Percentiles rank a stretch among this genome's conserved stretches.
These are phyloP conservation scores for Tulasnella sp. DNA, from an alignment of 768 basidiomycete genomes.

Conservation along the genomic window DNA sequence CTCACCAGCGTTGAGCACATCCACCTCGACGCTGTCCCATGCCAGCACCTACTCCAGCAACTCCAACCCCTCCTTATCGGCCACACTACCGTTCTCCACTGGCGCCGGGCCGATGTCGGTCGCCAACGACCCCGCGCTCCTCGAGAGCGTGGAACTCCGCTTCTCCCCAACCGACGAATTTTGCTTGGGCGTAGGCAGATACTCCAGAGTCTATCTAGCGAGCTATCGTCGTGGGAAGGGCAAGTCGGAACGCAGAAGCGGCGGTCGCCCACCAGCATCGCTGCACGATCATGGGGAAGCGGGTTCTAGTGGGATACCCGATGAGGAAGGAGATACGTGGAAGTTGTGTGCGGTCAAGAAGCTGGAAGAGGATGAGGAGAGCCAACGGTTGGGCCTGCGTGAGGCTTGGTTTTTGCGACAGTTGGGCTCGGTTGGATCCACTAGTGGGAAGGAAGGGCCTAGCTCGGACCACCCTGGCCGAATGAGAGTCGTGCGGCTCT, in stretches of 20 bases:
- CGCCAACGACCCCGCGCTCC: not conserved
- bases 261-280: not conserved
- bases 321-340: slow-evolving; percentile 33
- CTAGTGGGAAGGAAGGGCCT: slow-evolving; percentile 10
- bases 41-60: slow-evolving; percentile 22
- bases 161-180: slow-evolving; percentile 15
- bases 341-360: slow-evolving; percentile 43
- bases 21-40: slow-evolving; percentile 25
- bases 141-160: slow-evolving; percentile 20
- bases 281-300: slow-evolving; percentile 11
- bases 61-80: slow-evolving; percentile 26
- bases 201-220: slow-evolving; percentile 35
- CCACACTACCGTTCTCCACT: slow-evolving; percentile 11
- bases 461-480: slow-evolving; percentile 13
- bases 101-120: slow-evolving; percentile 6
- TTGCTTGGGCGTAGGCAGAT: slow-evolving; percentile 34
- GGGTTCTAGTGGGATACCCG: slow-evolving; percentile 15
- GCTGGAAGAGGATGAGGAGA: slow-evolving; percentile 39
- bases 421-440: slow-evolving; percentile 25
- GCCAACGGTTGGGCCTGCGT: slow-evolving; percentile 40
- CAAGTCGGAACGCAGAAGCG: not conserved
- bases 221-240: slow-evolving; percentile 28
- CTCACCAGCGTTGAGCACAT: slow-evolving; percentile 5
- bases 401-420: slow-evolving; percentile 42
- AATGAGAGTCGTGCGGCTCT: slow-evolving; percentile 20